Conservation (phyloP, 192 early-diverging fungal species). For the Gaertneriomyces semiglobifer region DNA sequence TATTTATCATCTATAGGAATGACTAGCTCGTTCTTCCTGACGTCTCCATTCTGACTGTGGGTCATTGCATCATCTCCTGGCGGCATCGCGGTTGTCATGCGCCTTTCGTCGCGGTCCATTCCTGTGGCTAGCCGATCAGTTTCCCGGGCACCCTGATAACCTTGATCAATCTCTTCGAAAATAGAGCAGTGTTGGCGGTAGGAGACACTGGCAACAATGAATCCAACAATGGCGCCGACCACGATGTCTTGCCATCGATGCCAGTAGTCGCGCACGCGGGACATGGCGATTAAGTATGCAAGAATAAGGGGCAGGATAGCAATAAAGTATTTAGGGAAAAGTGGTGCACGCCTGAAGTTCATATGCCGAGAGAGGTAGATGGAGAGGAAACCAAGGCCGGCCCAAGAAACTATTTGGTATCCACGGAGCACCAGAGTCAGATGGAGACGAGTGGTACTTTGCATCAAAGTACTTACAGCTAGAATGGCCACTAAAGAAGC, state of each 20-base stretch:
- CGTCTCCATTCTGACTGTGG: too few species aligned
- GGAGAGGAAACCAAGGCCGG: constrained; percentile 21
- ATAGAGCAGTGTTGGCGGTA: constrained; percentile 25
- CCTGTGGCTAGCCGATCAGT: constrained; percentile 7
- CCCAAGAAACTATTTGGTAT: constrained; percentile 13
- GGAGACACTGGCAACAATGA: constrained; percentile 10
- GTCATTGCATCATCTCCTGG: too few species aligned
- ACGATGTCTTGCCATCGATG: constrained; percentile 35
- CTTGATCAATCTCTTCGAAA: not conserved
- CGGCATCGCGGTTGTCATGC: too few species aligned
- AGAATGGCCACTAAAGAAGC: constrained; percentile 35
- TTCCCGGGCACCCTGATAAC: not conserved
- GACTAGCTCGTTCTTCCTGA: too few species aligned
- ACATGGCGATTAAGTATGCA: constrained; percentile 26
- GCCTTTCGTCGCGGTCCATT: not conserved
- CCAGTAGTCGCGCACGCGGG: constrained; percentile 30
- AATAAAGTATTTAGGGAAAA: constrained; percentile 24
- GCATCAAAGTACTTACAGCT: constrained; percentile 15
- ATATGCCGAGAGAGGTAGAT: constrained; percentile 29
- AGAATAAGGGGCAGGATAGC: constrained; percentile 24
- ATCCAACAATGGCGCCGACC: constrained; percentile 25
- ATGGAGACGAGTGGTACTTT: not conserved
- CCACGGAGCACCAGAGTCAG: not conserved
- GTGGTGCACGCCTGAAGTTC: constrained; percentile 20
- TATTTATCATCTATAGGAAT: too few species aligned